Base-by-base conservation (phyloP, 108 stramenopile species). In the Aurantiochytrium sp. region DNA sequence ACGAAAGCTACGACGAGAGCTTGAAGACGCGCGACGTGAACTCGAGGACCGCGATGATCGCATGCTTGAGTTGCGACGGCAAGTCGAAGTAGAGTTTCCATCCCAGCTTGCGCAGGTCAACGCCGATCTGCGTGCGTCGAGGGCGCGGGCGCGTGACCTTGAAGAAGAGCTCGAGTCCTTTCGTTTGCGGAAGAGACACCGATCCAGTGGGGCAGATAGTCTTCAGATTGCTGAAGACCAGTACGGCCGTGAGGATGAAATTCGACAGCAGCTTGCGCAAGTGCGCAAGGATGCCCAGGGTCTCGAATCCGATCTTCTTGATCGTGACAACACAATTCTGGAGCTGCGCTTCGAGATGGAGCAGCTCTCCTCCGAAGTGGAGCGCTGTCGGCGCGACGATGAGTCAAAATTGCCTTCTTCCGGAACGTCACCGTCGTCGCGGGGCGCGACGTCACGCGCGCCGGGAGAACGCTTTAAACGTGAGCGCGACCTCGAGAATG, bases 311-410 rank as follows among this genome's bases (percentile, higher is more conserved):
- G 60, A 91, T 87, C 28, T 94, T 16, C 73, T 94, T 8, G 91
- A 94, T 16, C 71, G 93, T 29, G 94, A 94, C 76, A 87, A 89
- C 12, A 47, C 89, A 47, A 60, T 87, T 58, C 53, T 94, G 69
- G 94, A 93, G 76, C 59, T 91, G 19, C 91, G 92, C n/a, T 94
- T 94, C 72, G 94, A 94, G 42, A 45, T 93, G n/a, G 93, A 93
- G 90, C 91, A 91, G 72, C 76, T 59, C 23, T 19, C 87, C 18
- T 4, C 88, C 16, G 91, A 91, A 58, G 59, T 51, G 44, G 90
- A 58, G 28, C 90, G 93, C 47, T 45, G 90, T 60, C 23, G 58
- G 72, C 59, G 93, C 5, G 57, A 92, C 5, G 53, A 89, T 28
- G 60, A 42, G 23, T 92, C 92, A 89, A 88, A 91, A 25, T 58